A percentile compares a stretch with the other conserved stretches of the same genome.
Conservation (phyloP, 2,329 filamentous ascomycete genomes). For the Moelleriella libera region DNA sequence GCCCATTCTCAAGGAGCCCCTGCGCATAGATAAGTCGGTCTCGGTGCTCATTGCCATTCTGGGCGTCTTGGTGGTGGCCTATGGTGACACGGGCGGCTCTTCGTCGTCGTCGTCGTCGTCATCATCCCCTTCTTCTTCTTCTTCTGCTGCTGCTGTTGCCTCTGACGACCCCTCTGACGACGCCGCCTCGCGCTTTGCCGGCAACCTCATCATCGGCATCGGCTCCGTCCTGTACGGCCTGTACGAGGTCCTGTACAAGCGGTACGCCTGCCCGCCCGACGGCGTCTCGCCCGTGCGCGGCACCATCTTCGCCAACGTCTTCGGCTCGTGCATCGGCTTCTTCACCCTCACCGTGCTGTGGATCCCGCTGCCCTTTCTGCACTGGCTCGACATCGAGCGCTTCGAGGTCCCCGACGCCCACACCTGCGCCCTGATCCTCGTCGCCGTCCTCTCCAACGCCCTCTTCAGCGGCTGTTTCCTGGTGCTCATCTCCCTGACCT, state of each 20-base stretch:
- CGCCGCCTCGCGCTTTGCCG: constrained; percentile 56
- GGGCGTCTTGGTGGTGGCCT: constrained; percentile 89
- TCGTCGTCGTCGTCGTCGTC: constrained; percentile 20
- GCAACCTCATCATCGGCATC: constrained; percentile 83
- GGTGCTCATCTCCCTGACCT: constrained; percentile 83
- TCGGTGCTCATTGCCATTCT: constrained; percentile 77
- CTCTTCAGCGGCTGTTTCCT: constrained; percentile 88
- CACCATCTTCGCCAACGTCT: constrained; percentile 89
- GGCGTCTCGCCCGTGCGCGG: constrained; percentile 74
- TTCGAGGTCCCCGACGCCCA: constrained; percentile 72
- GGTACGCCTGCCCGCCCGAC: constrained; percentile 81
- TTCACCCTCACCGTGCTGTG: constrained; percentile 84
- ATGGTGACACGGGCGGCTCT: constrained; percentile 57
- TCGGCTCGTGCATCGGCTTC: constrained; percentile 71
- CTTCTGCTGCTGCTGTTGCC: too few species aligned
- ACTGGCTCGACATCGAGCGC: constrained; percentile 61
- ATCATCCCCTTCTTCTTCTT: neutral
- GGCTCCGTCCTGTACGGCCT: constrained; percentile 90
- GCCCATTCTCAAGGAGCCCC: constrained; percentile 70
- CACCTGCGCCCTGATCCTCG: constrained; percentile 64
- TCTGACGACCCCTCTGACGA: too few species aligned
- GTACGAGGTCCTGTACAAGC: constrained; percentile 96
- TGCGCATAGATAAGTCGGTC: constrained; percentile 72
- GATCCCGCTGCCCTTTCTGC: constrained; percentile 79
- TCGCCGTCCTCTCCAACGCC: constrained; percentile 78